Base-by-base conservation (phyloP, 179 eudicot genomes). In the Beta corolliflora region DNA sequence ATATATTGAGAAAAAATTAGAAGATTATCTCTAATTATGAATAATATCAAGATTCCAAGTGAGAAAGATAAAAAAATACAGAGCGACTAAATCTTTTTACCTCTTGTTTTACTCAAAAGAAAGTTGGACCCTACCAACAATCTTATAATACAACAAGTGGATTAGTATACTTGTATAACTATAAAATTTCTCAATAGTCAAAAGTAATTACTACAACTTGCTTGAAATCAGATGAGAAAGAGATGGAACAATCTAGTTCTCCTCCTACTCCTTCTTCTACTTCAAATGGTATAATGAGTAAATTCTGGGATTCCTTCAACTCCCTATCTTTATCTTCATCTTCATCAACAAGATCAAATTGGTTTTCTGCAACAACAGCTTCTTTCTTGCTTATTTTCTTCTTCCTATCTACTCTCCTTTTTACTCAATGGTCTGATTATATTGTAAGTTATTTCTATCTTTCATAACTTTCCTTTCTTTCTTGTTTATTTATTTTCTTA, bases 391-490 rank as follows among this genome's bases (percentile, higher is more conserved):
- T 71, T 4, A 50, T 71, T 11, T 71, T n/a, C 19, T 52, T 48
- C 9, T 48, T 71, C 56, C 12, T 71, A 1, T 71, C 16, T n/a
- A 71, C 75, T 2, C 36, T 71, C 31, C 9, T 50, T 50, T 71
- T 71, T 50, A 48, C 75, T 71, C 75, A 71, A 4, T 71, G 36
- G 56, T 71, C 75, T 7, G 19, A 71, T 52, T 21, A 71, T 71
- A 48, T 71, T 71, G 75, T 71, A 71, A 71, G 75, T 71, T 14
- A 5, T 50, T 23, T 67, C 71, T 67, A 9, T 36, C 21, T 13
- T 25, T 25, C 29, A 25, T 25, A 0, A 0, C 29, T 25, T 25
- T 25, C 29, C 29, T 25, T 25, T 25, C 29, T 25, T 25, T 25
- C 1, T 25, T 25, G 1, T 25, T 25, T 25, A 25, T 25, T 25